Conservation (phyloP, 192 early-diverging fungal genomes). For the Coemansia sp. region DNA sequence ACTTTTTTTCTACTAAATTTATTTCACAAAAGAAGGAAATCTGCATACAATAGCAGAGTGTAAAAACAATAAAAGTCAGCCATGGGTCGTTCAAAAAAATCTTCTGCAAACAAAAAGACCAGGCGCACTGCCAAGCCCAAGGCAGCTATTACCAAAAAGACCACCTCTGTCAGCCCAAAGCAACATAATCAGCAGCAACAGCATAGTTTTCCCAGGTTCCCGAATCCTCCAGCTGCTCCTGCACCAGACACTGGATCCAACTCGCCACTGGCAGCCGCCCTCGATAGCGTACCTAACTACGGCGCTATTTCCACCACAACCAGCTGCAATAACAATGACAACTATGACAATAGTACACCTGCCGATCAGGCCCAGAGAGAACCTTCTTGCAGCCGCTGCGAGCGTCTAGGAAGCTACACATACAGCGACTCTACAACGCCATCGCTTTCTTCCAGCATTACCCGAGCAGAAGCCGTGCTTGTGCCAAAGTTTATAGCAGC, state of each 20-base stretch:
- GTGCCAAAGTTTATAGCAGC: constrained; percentile 50
- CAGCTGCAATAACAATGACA: neutral
- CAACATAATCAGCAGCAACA: neutral
- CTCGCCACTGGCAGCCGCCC: neutral
- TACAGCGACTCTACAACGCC: constrained; percentile 3
- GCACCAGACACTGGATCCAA: neutral
- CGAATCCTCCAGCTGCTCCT: neutral
- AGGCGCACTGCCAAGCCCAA: neutral
- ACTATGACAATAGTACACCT: too few relatives aligned
- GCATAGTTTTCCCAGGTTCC: neutral
- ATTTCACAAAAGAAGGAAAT: neutral
- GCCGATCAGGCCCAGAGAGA: neutral
- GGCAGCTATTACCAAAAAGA: neutral
- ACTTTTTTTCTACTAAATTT: neutral
- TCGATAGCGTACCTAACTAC: constrained; percentile 9
- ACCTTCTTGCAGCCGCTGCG: constrained; percentile 3
- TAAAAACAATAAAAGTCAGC: constrained; percentile 1
- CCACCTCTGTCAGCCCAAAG: neutral
- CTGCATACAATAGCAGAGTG: neutral
- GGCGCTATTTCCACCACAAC: constrained; percentile 9
- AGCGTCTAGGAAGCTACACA: constrained; percentile 9
- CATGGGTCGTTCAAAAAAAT: constrained; percentile 4
- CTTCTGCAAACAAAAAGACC: constrained; percentile 5
- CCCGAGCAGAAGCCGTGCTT: constrained; percentile 38
- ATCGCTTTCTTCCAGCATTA: constrained; percentile 33